Evolutionary conservation across 805 yeast species (phyloP), one percentile per base, ranked within the genome.

Genomic region (Saccharomycopsis babjevae): DNA sequence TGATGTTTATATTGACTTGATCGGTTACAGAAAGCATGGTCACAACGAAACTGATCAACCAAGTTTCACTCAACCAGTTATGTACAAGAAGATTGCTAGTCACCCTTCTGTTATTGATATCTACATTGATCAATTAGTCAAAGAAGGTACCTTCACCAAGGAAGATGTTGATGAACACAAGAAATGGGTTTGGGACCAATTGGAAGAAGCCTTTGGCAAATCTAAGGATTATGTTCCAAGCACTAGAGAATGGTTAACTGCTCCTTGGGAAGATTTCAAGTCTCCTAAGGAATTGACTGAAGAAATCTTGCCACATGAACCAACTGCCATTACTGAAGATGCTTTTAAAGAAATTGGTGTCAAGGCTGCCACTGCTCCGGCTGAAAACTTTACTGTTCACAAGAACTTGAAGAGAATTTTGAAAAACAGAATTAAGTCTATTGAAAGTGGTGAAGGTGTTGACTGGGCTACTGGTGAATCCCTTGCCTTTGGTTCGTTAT

Each of bases 391-490:
- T 75, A 89, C 88, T 71, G 86, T 91, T 61, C 99, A 94, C 82
- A 86, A 89, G 75, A 94, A 94, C 80, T 81, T 94, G 77, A 90
- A 92, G 83, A 89, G 99, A 81, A 94, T 94, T 70, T 80, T 94
- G 75, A 83, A 81, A 71, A 81, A 83, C 70, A 89, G 99, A 79
- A 82, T 87, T 75, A 94, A 94, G 80, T 74, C 96, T 55, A 81
- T 86, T 62, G 94, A 89, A 68, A 74, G 83, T 20, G 99, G 99
- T 71, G 90, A 88, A 76, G 96, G 93, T 71, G 90, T 94, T 67
- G 99, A 94, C 76, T 94, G 98, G 99, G 87, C 99, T 56, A 94
- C 99, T 62, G 99, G 97, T 83, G 99, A 94, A 79, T 98, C 98
- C 56, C 84, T 94, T 69, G 99, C 99, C 20, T 93, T 86, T 70